Evolutionary conservation across 371 early-diverging fungal species (phyloP).

Genomic region (Amoeboaphelidium protococcarum): DNA sequence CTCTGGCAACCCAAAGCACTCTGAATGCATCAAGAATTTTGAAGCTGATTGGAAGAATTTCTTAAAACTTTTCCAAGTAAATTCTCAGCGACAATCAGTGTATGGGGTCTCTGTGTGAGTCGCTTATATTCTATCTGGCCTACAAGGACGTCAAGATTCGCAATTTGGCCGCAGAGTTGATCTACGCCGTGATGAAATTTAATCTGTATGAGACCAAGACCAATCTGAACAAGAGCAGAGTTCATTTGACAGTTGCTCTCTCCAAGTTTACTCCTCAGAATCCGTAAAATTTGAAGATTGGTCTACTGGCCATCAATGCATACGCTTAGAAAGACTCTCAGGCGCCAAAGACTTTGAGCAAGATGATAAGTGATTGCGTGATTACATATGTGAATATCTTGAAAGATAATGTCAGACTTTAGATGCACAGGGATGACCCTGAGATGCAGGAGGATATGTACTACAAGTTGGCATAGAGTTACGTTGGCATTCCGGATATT

Average conservation of each 20-base stretch:
- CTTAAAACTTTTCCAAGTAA: no score
- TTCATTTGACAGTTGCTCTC: background rate
- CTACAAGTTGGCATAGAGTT: background rate
- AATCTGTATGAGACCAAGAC: background rate
- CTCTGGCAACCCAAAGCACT: no score
- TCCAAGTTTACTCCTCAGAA: background rate
- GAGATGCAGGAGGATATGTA: background rate
- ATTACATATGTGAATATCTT: background rate
- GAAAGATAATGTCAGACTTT: background rate
- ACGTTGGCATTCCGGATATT: background rate
- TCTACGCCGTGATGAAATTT: background rate
- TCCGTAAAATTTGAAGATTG: background rate
- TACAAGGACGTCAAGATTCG: no score
- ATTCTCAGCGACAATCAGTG: no score
- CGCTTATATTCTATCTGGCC: no score
- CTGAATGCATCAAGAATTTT: no score
- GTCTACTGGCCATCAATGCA: background rate
- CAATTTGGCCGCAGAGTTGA: background rate
- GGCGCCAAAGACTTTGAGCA: background rate
- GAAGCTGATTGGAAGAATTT: no score
- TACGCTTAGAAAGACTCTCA: background rate
- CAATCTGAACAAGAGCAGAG: background rate
- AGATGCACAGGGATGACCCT: background rate
- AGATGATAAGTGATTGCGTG: background rate
- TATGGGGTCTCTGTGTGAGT: no score